Base-by-base conservation (phyloP, 2,329 filamentous ascomycete species). In the Pyrenophora seminiperda region DNA sequence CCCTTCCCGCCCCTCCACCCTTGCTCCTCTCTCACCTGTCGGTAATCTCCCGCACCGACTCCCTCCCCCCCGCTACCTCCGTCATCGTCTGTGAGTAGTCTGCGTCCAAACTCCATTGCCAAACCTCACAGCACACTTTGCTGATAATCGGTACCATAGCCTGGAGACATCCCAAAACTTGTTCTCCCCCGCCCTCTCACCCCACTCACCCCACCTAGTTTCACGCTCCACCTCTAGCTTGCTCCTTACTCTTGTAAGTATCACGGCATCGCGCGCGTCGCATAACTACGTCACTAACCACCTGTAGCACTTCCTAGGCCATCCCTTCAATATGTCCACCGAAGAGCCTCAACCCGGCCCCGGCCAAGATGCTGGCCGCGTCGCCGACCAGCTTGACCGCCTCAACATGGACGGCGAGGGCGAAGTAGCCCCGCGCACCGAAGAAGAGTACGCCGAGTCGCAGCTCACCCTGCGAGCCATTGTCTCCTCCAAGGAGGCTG, bases 401-500 rank as follows among this genome's bases (percentile, higher is more conserved):
- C 61, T 77, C 41, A 73, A 70, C 64, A 66, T 75, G 38, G 62
- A 65, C 41, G 66, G 66, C 55, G 73, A 76, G 57, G 89, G 89
- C 61, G 90, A 93, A 65, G 83, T 84, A 56, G 83, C 84, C 53
- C 93, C 91, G 67, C 94, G 93, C 79, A 96, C 93, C 51, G 94
- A 99, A 66, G 92, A 97, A 73, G 94, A 99, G 76, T 99, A 99
- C 72, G 91, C 91, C 42, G 85, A 91, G 73, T 86, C 92, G 43
- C 90, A 95, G 76, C 82, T 99, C 68, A 99, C 94, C 55, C 85
- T 99, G 58, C 90, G 94, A 73, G 94, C 94, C 65, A 97, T 99
- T 73, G 94, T 99, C 62, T 97, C 94, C 27, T 97, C 94, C 74
- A 97, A 97, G 80, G 94, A 99, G 78, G 94, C 94, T 53, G 94